These are phyloP conservation scores for Fraxinus velutina DNA, from an alignment of 305 asterid species.

Conservation along the genomic window DNA sequence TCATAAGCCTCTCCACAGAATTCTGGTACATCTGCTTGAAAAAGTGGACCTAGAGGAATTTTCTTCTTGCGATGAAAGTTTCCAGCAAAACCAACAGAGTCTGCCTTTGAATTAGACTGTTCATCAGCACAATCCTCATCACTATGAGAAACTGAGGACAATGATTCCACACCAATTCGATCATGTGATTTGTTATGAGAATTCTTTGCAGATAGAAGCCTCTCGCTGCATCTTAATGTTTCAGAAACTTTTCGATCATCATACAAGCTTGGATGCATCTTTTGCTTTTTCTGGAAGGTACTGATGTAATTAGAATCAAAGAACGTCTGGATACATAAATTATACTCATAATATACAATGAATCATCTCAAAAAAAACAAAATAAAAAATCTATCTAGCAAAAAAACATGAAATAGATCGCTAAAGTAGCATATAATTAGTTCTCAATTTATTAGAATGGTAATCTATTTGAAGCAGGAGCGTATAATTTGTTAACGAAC, in stretches of 20 bases:
- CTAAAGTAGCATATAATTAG: neutral
- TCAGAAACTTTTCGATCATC: slow-evolving; percentile 40
- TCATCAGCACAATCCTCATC: slow-evolving; percentile 23
- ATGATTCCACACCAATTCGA: slow-evolving; percentile 19
- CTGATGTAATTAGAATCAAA: slow-evolving; percentile 22
- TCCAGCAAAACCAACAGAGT: slow-evolving; percentile 24
- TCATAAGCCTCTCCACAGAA: slow-evolving; percentile 32
- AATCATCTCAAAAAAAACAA: neutral
- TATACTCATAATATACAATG: neutral
- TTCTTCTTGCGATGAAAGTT: slow-evolving; percentile 26
- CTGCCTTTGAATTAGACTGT: slow-evolving; percentile 30
- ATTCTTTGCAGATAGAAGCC: slow-evolving; percentile 38
- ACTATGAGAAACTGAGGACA: slow-evolving; percentile 31
- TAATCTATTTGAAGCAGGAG: neutral
- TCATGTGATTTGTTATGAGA: slow-evolving; percentile 26
- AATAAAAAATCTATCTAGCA: neutral
- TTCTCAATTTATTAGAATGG: neutral
- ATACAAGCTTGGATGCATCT: slow-evolving; percentile 74
- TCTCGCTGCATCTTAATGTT: slow-evolving; percentile 44
- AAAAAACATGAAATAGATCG: neutral
- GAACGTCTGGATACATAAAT: neutral
- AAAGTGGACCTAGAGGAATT: slow-evolving; percentile 39
- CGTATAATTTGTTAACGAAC: neutral
- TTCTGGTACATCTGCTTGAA: slow-evolving; percentile 59
- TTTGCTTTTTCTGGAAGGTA: slow-evolving; percentile 59